phyloP scores from a whole-genome alignment of 2,329 filamentous ascomycete genomes.

The Corniculantispora saksenae region DNA sequence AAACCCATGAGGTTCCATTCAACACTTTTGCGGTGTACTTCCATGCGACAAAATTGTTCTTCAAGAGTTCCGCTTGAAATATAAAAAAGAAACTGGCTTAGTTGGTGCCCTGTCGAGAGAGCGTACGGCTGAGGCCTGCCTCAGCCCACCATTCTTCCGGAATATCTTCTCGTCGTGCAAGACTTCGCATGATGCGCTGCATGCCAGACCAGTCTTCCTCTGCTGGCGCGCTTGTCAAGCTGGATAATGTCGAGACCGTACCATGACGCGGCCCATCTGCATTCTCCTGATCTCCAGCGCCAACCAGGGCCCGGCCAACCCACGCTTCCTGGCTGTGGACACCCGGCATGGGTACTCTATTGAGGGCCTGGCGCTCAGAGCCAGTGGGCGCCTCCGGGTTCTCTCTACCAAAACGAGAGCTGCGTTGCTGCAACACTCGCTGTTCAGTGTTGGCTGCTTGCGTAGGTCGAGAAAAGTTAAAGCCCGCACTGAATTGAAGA shows the following conservation, averaged over 20 bases:
- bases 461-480: background rate
- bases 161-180: slow-evolving; percentile 72
- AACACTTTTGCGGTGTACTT: background rate
- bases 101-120: slow-evolving; percentile 35
- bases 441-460: background rate
- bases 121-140: slow-evolving; percentile 64
- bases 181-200: slow-evolving; percentile 69
- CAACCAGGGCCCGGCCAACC: slow-evolving; percentile 29
- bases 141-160: slow-evolving; percentile 82
- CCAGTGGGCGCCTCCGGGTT: background rate
- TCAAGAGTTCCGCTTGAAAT: background rate
- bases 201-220: slow-evolving; percentile 58
- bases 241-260: slow-evolving; percentile 26
- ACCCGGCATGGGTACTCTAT: background rate
- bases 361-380: slow-evolving; percentile 9
- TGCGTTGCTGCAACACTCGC: background rate
- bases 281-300: slow-evolving; percentile 30
- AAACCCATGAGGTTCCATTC: background rate
- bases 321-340: slow-evolving; percentile 24
- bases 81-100: background rate
- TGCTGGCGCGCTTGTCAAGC: slow-evolving; percentile 25
- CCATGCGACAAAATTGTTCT: background rate
- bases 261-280: slow-evolving; percentile 22
- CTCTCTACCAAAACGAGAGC: background rate
- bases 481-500: background rate